Evolutionary conservation across 2,329 filamentous ascomycete species (phyloP).

Genomic region (Hypoxylon sp.): DNA sequence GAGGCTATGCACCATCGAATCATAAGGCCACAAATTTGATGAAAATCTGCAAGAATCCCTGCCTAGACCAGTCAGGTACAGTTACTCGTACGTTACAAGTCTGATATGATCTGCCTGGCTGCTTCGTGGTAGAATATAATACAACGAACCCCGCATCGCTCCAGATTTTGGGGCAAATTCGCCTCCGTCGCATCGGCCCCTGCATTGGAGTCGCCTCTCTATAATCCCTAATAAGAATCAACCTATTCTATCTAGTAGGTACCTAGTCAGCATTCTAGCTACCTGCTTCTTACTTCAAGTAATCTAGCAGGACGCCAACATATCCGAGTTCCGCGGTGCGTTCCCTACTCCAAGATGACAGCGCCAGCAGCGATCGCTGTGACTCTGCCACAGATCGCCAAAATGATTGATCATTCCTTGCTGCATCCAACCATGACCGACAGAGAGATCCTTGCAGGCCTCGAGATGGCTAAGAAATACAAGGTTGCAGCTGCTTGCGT

Average conservation of each 20-base stretch:
- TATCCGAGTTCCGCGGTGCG: neutral
- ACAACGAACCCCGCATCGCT: constrained; percentile 36
- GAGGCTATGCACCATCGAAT: constrained; percentile 1
- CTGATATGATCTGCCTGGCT: neutral
- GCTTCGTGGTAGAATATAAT: constrained; percentile 5
- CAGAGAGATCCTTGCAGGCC: constrained; percentile 64
- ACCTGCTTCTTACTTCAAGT: neutral
- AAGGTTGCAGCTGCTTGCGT: constrained; percentile 70
- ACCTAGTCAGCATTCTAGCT: neutral
- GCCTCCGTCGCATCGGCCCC: constrained; percentile 4
- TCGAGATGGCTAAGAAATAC: constrained; percentile 63
- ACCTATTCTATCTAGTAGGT: neutral
- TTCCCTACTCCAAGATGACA: constrained; percentile 25
- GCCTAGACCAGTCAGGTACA: neutral
- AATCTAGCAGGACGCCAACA: neutral
- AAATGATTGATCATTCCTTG: constrained; percentile 73
- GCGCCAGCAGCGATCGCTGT: constrained; percentile 55
- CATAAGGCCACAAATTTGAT: neutral
- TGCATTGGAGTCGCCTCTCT: neutral
- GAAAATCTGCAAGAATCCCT: neutral
- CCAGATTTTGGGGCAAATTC: constrained; percentile 8
- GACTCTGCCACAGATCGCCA: constrained; percentile 64
- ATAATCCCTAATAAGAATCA: neutral
- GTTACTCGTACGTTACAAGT: neutral
- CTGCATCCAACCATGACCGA: constrained; percentile 75